Evolutionary conservation across 2,329 filamentous ascomycete species (phyloP).

Genomic region (Alternaria viburni): DNA sequence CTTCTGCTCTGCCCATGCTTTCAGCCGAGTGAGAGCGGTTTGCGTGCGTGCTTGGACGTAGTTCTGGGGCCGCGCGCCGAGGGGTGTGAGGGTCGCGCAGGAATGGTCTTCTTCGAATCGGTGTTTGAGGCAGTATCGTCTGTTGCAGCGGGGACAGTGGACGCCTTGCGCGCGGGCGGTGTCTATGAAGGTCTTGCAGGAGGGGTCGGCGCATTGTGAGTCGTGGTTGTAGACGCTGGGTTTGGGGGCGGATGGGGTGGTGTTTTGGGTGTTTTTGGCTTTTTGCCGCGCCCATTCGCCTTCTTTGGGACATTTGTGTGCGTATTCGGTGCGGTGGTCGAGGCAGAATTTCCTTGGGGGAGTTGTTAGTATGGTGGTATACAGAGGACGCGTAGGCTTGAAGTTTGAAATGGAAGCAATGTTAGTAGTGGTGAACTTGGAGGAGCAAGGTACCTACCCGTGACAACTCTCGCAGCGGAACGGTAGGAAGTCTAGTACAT

Average conservation of each 20-base stretch:
- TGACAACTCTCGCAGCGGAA: constrained; percentile 91
- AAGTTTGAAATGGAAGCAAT: too few species aligned
- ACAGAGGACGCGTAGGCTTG: neutral
- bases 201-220: constrained; percentile 70
- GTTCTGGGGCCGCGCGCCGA: constrained; percentile 58
- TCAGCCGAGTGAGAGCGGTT: constrained; percentile 77
- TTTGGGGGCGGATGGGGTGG: constrained; percentile 48
- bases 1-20: constrained; percentile 80
- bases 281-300: constrained; percentile 63
- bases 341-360: constrained; percentile 77
- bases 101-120: constrained; percentile 81
- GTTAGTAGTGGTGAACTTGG: too few species aligned
- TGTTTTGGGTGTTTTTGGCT: constrained; percentile 45
- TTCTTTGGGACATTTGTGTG: constrained; percentile 71
- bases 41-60: constrained; percentile 65
- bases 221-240: constrained; percentile 66
- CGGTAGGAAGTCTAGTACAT: constrained; percentile 93
- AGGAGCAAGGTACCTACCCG: constrained; percentile 46
- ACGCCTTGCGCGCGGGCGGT: constrained; percentile 72
- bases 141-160: constrained; percentile 74
- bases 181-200: constrained; percentile 74
- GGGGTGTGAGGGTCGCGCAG: constrained; percentile 70
- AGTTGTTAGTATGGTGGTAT: constrained; percentile 9
- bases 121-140: constrained; percentile 79
- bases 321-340: constrained; percentile 85